These are phyloP conservation scores for Orbilia brochopaga DNA, from an alignment of 2,329 filamentous ascomycete genomes.

Conservation along the genomic window DNA sequence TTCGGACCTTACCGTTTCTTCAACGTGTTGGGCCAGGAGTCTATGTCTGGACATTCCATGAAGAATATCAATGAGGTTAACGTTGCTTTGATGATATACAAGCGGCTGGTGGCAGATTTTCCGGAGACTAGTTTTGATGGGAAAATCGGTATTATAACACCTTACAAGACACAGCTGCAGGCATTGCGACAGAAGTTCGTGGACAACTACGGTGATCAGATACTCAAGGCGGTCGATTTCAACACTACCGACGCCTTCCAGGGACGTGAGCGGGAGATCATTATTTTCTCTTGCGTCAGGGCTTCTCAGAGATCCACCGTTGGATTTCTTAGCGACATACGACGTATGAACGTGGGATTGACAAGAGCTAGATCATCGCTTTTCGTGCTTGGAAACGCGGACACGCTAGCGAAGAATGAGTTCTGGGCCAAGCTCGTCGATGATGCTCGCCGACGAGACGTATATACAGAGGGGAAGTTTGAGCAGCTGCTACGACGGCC, in stretches of 20 bases:
- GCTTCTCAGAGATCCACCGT: constrained; percentile 92
- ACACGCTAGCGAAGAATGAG: constrained; percentile 81
- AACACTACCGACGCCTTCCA: constrained; percentile 99
- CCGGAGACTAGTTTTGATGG: constrained; percentile 71
- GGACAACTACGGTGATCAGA: constrained; percentile 72
- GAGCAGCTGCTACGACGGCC: constrained; percentile 36
- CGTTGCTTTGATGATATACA: constrained; percentile 83
- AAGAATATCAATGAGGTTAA: constrained; percentile 87
- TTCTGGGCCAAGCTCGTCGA: constrained; percentile 89
- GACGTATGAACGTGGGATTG: constrained; percentile 98
- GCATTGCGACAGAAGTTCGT: constrained; percentile 79
- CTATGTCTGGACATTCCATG: constrained; percentile 81
- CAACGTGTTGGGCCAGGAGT: constrained; percentile 87
- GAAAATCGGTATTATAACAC: constrained; percentile 96
- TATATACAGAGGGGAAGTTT: constrained; percentile 74
- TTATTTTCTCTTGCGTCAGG: constrained; percentile 98
- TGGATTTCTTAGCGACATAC: constrained; percentile 96
- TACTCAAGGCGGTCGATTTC: constrained; percentile 85
- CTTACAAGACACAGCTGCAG: constrained; percentile 90
- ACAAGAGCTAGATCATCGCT: constrained; percentile 95
- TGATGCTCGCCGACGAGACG: constrained; percentile 74
- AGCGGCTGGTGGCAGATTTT: constrained; percentile 77
- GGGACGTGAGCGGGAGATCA: constrained; percentile 93
- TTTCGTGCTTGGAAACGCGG: constrained; percentile 93
- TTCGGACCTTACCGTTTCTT: constrained; percentile 97